Base-by-base conservation (phyloP, 805 yeast genomes). In the Ogataea pignaliae region DNA sequence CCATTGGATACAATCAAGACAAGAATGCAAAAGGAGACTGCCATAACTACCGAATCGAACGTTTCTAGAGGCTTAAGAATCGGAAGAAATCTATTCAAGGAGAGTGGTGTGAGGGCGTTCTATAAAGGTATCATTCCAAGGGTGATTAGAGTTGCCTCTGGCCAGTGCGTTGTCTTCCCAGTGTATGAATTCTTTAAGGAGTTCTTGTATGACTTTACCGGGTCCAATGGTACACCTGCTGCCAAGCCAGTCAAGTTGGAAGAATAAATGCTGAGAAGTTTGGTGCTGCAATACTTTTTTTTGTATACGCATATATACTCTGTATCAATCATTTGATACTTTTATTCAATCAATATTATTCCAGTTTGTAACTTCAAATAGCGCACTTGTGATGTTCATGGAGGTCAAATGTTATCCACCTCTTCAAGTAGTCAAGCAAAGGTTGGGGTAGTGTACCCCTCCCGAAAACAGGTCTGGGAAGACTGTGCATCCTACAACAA, bases 111-210 rank as follows among this genome's bases (percentile, higher is more conserved):
- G 54, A 74, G 77, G 43, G 95, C 96, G 35, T 77, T 91, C 64
- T 91, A 91, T 74, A 88, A 91, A 64, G 99, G 99, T 71, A 91
- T 91, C 63, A 89, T 97, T 18, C 99, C 99, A 56, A 84, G 99
- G 72, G 91, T 91, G 56, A 90, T 91, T 95, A 85, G 99, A 71
- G 99, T 91, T 41, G 99, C 99, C 11, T 97, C 99, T 18, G 99
- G 99, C 50, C 99, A 91, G 71, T 97, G 98, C 44, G 98, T 91
- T 45, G 93, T 97, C 14, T 91, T 91, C 71, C 93, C 98, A 8
- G 96, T 93, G 36, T 91, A 91, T 68, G 99, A 91, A 71, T 84
- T 75, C 61, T 85, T 88, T 63, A 85, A 89, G 66, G 78, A 74
- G 17, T 70, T 73, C 40, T 75, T 90, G 63, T 85, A 76, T 36